Conservation (phyloP, 75 land plant species). For the Isoetes taiwanensis region DNA sequence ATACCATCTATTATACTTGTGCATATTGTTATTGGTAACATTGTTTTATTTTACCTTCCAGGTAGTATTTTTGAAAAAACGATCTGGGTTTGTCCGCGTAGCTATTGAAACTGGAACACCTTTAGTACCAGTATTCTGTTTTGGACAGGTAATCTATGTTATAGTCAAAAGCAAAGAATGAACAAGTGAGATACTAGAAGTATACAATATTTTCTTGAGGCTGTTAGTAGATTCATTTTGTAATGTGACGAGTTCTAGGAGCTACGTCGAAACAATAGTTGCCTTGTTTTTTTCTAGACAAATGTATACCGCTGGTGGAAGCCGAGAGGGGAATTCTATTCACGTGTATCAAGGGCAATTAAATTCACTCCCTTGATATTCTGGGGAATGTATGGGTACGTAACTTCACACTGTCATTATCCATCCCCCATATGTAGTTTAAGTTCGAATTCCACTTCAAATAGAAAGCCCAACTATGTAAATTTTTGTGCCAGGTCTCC, state of each 20-base stretch:
- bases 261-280: too few relatives aligned
- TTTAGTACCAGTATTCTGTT: neutral
- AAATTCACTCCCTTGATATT: neutral
- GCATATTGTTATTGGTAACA: neutral
- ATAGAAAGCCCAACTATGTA: too few relatives aligned
- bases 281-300: too few relatives aligned
- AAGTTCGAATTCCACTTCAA: too few relatives aligned
- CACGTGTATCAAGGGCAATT: neutral
- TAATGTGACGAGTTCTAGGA: too few relatives aligned
- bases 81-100: conserved; percentile 5
- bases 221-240: too few relatives aligned
- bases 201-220: too few relatives aligned
- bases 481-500: neutral
- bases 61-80: conserved; percentile 1
- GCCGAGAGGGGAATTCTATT: conserved; percentile 1
- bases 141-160: neutral
- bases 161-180: neutral
- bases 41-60: neutral
- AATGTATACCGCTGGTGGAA: neutral
- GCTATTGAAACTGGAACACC: conserved; percentile 5
- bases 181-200: neutral
- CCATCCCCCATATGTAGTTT: too few relatives aligned
- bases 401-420: too few relatives aligned
- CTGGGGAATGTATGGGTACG: conserved; percentile 10
- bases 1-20: neutral